These are phyloP conservation scores for Maudiozyma pseudohumilis DNA, from an alignment of 805 yeast species.

Conservation along the genomic window DNA sequence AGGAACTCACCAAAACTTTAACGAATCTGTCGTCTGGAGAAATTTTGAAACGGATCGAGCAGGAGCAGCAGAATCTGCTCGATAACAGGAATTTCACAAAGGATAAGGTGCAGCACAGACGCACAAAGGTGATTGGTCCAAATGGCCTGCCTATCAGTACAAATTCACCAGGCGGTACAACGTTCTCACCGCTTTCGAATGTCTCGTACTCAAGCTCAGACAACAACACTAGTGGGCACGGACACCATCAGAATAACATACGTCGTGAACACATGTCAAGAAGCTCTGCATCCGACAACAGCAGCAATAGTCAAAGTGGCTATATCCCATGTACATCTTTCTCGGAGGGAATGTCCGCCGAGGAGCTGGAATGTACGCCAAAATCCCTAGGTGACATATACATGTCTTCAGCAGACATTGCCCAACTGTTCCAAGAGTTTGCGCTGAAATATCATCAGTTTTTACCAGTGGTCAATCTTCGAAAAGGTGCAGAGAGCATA, in stretches of 20 bases:
- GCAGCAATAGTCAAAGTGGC: background rate
- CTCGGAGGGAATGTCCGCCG: conserved; percentile 21
- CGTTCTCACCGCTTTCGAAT: conserved; percentile 1
- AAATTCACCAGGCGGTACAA: background rate
- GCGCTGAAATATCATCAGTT: conserved; percentile 72
- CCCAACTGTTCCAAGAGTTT: conserved; percentile 55
- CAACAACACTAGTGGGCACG: background rate
- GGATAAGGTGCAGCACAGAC: conserved; percentile 15
- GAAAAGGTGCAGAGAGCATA: conserved; percentile 71
- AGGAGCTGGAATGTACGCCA: conserved; percentile 45
- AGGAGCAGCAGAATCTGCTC: conserved; percentile 19
- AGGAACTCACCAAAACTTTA: conserved; percentile 52
- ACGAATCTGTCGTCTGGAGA: conserved; percentile 25
- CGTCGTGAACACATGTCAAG: too few relatives aligned
- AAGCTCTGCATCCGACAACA: background rate
- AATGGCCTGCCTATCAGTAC: background rate
- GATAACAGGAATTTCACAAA: conserved; percentile 26
- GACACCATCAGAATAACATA: too few relatives aligned
- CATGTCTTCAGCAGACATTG: conserved; percentile 50
- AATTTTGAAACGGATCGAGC: conserved; percentile 20
- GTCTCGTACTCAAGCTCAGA: conserved; percentile 1
- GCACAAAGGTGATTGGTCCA: background rate
- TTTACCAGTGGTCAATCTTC: conserved; percentile 77
- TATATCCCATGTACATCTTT: background rate
- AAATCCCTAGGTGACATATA: conserved; percentile 64